phyloP scores from a whole-genome alignment of 1,139 yeast genomes.

The Yamadazyma diospyri region DNA sequence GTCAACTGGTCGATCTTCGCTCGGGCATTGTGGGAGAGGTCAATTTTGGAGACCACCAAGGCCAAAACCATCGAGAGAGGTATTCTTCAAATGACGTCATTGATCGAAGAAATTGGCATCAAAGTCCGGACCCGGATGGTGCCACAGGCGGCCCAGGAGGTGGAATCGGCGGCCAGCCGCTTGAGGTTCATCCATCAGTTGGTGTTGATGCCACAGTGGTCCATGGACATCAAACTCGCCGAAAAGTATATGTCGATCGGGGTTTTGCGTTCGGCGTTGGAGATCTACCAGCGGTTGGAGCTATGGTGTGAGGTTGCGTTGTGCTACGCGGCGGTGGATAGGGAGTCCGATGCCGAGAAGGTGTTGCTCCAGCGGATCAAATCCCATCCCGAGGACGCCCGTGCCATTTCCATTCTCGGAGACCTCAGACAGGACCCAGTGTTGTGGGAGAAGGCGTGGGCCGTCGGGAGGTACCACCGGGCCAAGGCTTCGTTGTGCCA shows the following conservation, averaged over 20 bases:
- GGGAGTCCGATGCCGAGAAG: slow-evolving; percentile 62
- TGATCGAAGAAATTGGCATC: slow-evolving; percentile 85
- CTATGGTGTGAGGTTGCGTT: slow-evolving; percentile 83
- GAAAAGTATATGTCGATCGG: slow-evolving; percentile 88
- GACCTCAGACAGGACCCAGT: slow-evolving; percentile 76
- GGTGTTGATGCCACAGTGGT: slow-evolving; percentile 82
- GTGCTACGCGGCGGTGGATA: slow-evolving; percentile 85
- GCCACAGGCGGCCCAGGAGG: slow-evolving; percentile 40
- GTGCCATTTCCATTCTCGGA: slow-evolving; percentile 83
- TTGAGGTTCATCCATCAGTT: slow-evolving; percentile 69
- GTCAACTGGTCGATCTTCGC: slow-evolving; percentile 80
- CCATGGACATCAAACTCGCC: slow-evolving; percentile 77
- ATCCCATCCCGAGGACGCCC: slow-evolving; percentile 67
- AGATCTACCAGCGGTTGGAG: slow-evolving; percentile 77
- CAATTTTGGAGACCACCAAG: slow-evolving; percentile 73
- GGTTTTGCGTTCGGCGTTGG: slow-evolving; percentile 80
- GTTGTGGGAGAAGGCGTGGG: slow-evolving; percentile 88
- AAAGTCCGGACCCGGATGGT: slow-evolving; percentile 59
- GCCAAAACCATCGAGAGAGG: slow-evolving; percentile 93
- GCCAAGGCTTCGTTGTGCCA: slow-evolving; percentile 84
- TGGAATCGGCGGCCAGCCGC: slow-evolving; percentile 43
- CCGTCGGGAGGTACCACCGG: slow-evolving; percentile 71
- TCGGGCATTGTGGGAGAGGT: slow-evolving; percentile 87
- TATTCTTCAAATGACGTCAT: slow-evolving; percentile 84
- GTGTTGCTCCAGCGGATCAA: slow-evolving; percentile 55